Evolutionary conservation across 176 grass and related monocot genomes (phyloP), one percentile per base, ranked within the genome.

Genomic region (Juncus effusus): DNA sequence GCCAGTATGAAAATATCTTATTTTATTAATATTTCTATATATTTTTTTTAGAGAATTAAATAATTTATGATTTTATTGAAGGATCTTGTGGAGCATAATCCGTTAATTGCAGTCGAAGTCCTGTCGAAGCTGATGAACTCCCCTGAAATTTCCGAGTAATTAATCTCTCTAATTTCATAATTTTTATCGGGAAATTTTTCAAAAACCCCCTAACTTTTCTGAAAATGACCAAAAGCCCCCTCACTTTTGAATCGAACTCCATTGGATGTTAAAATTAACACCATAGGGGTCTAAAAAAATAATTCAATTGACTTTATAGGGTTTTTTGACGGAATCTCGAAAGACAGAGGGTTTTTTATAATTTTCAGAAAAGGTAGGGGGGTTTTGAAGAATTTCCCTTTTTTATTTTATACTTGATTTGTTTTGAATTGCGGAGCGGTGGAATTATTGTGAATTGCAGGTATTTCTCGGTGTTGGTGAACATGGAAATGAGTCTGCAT

Each of bases 401-500:
- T 57, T 15, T 67, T 73, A 76, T 60, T 69, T n/a, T n/a, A n/a
- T n/a, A n/a, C n/a, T n/a, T n/a, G n/a, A n/a, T n/a, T 42, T 45
- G 51, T 78, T 67, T 56, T 69, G 19, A 47, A 47, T 47, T 47
- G 44, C 9, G 9, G 44, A 47, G 4, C 9, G 44, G 44, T 47
- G 44, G 6, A 47, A 47, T 47, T 47, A 2, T 47, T 47, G 4
- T n/a, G 63, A 79, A 37, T 61, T 12, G 60, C 79, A 91, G 87
- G 74, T 96, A 87, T 67, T 96, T 96, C 13, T 75, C 87, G 59
- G 69, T 86, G 65, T 85, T 92, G 78, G 94, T 89, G 49, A 82
- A 92, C 63, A 97, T 92, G 94, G 78, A 97, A 60, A 97, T 97
- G 94, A 97, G 94, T 56, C 70, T 97, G 44, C 88, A 92, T 80